These are phyloP conservation scores for Sanghuangporus baumii DNA, from an alignment of 1,284 basidiomycete species.

Conservation along the genomic window DNA sequence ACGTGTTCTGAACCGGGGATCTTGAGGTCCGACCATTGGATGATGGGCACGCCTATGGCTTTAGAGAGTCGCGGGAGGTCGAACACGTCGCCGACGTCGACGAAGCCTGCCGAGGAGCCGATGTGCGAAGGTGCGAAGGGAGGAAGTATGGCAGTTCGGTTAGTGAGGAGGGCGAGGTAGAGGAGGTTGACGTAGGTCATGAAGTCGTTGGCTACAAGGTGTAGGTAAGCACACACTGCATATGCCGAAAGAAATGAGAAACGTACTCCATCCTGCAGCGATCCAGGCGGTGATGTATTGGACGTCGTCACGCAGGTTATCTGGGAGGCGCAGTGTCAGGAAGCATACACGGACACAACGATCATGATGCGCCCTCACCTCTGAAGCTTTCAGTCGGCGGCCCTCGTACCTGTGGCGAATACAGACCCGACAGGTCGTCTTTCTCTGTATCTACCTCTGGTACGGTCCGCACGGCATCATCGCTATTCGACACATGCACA, in stretches of 20 bases:
- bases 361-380: slow-evolving; percentile 5
- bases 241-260: not conserved
- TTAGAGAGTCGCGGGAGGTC: slow-evolving; percentile 34
- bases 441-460: not conserved
- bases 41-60: slow-evolving; percentile 30
- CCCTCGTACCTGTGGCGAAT: slow-evolving; percentile 34
- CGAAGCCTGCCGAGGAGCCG: slow-evolving; percentile 35
- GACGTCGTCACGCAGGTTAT: slow-evolving; percentile 50
- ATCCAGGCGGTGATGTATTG: slow-evolving; percentile 67
- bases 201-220: slow-evolving; percentile 23
- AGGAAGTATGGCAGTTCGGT: slow-evolving; percentile 58
- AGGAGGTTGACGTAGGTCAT: slow-evolving; percentile 54
- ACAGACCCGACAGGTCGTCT: slow-evolving; percentile 20
- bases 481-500: slow-evolving; percentile 5
- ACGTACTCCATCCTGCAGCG: slow-evolving; percentile 63
- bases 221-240: not conserved
- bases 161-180: slow-evolving; percentile 58
- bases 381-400: slow-evolving; percentile 48
- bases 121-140: slow-evolving; percentile 65
- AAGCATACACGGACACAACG: not conserved
- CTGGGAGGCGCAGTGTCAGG: slow-evolving; percentile 23
- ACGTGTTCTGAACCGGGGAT: slow-evolving; percentile 40
- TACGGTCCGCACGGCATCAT: not conserved
- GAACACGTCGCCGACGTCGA: slow-evolving; percentile 39
- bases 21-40: slow-evolving; percentile 41